Base-by-base conservation (phyloP, 768 basidiomycete species). In the Suillus decipiens region DNA sequence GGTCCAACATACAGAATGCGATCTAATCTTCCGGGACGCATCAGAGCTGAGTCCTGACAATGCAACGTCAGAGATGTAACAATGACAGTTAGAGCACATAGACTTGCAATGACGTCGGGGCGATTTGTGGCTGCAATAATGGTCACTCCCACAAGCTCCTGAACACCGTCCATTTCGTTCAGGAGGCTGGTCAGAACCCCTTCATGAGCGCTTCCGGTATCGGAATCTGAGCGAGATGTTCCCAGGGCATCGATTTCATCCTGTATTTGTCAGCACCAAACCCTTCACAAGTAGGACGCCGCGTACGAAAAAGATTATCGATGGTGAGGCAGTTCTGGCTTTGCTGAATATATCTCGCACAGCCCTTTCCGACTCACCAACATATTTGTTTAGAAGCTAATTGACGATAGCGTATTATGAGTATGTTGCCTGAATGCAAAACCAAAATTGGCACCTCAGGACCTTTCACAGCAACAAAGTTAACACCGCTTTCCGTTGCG, bases 131-230 rank as follows among this genome's bases (percentile, higher is more conserved):
- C 97, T 1, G 95, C 97, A 11, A 99, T 86, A 39, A 98, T 86
- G 0, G 93, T 96, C n/a, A 99, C 97, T 0, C 96, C 95, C 19
- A 90, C 80, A 22, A 99, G 81, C 76, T 96, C 95, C 75, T 98
- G 93, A 0, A 99, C 92, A 22, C 97, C 97, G 71, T 99, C 97
- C 95, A 99, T 99, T 73, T 99, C 97, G 71, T 96, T 99, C 61
- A 99, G 74, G 14, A 99, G 80, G 64, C 89, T 96, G 1, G 96
- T 96, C 9, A 99, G 82, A 14, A 98, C 94, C 9, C 97, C 95
- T 68, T 93, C 90, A 68, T 95, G 90, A 0, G 79, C 76, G 6
- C 78, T 74, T 47, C 87, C 87, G 2, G 78, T 76, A 17, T 86
- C 84, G 8, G 71, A 73, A 51, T 86, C 85, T 0, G 78, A 71